Evolutionary conservation across 345 rosid species (phyloP).

Genomic region (Eucalyptus victrix): DNA sequence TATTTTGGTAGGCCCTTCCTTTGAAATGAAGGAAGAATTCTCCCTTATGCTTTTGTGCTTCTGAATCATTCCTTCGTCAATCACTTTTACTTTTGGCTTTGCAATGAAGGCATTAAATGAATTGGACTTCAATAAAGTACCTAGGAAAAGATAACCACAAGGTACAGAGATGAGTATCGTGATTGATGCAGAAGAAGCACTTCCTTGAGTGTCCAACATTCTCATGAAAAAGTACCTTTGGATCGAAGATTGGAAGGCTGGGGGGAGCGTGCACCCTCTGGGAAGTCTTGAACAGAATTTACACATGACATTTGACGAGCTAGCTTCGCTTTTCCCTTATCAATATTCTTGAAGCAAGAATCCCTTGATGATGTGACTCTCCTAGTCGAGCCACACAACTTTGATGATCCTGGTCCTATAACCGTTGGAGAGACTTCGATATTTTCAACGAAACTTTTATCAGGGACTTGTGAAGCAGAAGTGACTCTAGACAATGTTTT

Average conservation of each 20-base stretch:
- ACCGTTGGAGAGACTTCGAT: conserved; percentile 38
- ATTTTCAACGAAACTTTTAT: conserved; percentile 52
- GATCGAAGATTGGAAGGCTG: conserved; percentile 29
- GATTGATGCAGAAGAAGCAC: neutral
- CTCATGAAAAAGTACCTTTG: conserved; percentile 25
- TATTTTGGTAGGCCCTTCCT: conserved; percentile 39
- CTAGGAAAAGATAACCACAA: conserved; percentile 20
- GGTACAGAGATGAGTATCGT: neutral
- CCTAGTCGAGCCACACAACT: conserved; percentile 38
- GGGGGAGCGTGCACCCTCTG: conserved; percentile 32
- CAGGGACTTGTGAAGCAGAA: conserved; percentile 17
- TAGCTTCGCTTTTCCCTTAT: conserved; percentile 50
- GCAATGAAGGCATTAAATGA: conserved; percentile 50
- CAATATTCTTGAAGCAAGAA: conserved; percentile 43
- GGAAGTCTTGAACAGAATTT: conserved; percentile 17
- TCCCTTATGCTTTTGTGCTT: conserved; percentile 45
- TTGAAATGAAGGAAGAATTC: conserved; percentile 25
- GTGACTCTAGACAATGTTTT: conserved; percentile 22
- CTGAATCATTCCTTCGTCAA: conserved; percentile 46
- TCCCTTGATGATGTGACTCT: conserved; percentile 34
- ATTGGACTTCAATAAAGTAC: conserved; percentile 57
- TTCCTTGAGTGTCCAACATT: neutral
- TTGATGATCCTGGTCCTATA: conserved; percentile 47
- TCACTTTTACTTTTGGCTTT: conserved; percentile 57
- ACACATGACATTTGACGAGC: conserved; percentile 26